A percentile compares a stretch with the other conserved stretches of the same genome.
Evolutionary conservation across 176 grass and related monocot genomes (phyloP).

Genomic region (Alloteropsis semialata): DNA sequence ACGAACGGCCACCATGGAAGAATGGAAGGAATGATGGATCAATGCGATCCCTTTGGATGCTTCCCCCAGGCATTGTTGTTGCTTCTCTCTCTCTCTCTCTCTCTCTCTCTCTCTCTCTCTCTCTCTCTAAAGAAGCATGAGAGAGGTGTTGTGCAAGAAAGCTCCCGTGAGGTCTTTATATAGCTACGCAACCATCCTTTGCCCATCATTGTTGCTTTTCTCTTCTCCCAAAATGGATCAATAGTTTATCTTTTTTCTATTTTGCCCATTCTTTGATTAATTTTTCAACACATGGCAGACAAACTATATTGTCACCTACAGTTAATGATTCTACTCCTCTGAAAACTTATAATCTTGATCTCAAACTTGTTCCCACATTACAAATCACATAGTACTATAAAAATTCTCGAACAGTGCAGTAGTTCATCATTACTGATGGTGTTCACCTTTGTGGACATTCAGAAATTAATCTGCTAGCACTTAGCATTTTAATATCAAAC

Average conservation of each 20-base stretch:
- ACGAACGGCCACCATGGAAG: constrained; percentile 4
- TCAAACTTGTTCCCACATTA: not conserved
- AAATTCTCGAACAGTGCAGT: too few relatives aligned
- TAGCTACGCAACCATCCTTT: constrained; percentile 45
- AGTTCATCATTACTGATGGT: not conserved
- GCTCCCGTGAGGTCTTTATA: constrained; percentile 54
- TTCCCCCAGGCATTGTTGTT: constrained; percentile 49
- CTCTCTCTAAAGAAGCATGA: constrained; percentile 19
- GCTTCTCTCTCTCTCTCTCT: not conserved
- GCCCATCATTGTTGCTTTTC: constrained; percentile 34
- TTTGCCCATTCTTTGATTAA: constrained; percentile 4
- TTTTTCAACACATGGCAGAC: not conserved
- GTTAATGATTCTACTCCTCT: not conserved
- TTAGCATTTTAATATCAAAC: not conserved
- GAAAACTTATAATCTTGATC: constrained; percentile 1
- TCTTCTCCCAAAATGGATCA: constrained; percentile 19
- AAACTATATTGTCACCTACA: not conserved
- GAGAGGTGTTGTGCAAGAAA: constrained; percentile 48
- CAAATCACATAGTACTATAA: not conserved
- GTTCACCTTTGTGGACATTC: not conserved
- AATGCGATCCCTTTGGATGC: constrained; percentile 91
- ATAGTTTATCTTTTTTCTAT: constrained; percentile 21
- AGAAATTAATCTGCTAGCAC: not conserved
- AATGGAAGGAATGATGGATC: constrained; percentile 38
- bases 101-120: constrained; percentile 10